These are phyloP conservation scores for Trichomonas tenax DNA, from an alignment of 208 protist species.

Conservation along the genomic window DNA sequence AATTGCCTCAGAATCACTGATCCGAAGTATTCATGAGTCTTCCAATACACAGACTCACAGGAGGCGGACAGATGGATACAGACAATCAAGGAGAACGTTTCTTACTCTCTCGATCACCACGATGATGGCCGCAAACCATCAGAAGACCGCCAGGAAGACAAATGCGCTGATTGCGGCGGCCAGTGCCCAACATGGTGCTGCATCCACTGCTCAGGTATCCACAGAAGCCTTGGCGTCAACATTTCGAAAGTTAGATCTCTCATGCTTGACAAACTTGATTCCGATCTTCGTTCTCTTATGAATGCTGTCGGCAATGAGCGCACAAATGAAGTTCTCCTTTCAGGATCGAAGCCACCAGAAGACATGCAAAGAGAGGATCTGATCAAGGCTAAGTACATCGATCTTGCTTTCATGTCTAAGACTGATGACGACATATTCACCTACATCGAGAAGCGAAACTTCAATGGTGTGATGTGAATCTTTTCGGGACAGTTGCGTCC, in stretches of 20 bases:
- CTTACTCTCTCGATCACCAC: not conserved
- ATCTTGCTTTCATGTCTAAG: not conserved
- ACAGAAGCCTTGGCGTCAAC: constrained; percentile 33
- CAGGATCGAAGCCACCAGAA: not conserved
- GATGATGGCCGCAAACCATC: not conserved
- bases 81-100: not conserved
- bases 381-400: constrained; percentile 21
- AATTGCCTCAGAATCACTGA: not conserved
- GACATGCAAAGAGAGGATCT: not conserved
- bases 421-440: not conserved
- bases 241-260: constrained; percentile 40
- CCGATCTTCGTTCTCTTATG: constrained; percentile 19
- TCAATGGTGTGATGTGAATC: not conserved
- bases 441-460: not conserved
- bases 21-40: not conserved
- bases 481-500: not conserved
- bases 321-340: constrained; percentile 30
- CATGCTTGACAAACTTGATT: constrained; percentile 29
- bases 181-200: constrained; percentile 37
- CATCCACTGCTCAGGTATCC: constrained; percentile 39
- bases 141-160: not conserved
- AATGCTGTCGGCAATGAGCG: constrained; percentile 27
- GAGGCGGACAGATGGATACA: not conserved
- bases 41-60: not conserved
- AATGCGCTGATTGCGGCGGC: not conserved